Conservation (phyloP, 2,329 filamentous ascomycete species). For the Sporothrix curviconia region DNA sequence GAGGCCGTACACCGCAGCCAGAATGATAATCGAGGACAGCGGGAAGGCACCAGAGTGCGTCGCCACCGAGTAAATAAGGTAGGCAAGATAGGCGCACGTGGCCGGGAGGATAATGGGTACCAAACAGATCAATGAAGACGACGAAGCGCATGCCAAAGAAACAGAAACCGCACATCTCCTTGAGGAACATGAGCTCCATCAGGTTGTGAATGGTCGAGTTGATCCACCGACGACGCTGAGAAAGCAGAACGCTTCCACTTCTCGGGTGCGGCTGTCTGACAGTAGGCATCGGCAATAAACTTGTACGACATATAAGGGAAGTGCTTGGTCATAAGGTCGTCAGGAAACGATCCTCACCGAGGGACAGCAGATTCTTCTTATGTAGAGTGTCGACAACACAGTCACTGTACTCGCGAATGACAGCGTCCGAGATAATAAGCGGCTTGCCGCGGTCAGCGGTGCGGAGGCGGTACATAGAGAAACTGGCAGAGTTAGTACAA, state of each 20-base stretch:
- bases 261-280: constrained; percentile 87
- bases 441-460: constrained; percentile 92
- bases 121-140: constrained; percentile 87
- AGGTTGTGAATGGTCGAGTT: constrained; percentile 98
- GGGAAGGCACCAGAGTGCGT: constrained; percentile 69
- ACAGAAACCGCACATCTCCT: constrained; percentile 97
- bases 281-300: constrained; percentile 88
- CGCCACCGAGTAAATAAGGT: constrained; percentile 75
- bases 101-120: constrained; percentile 88
- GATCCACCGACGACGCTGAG: constrained; percentile 98
- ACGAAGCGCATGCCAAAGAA: constrained; percentile 98
- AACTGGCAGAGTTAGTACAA: constrained; percentile 50
- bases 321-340: constrained; percentile 98
- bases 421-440: constrained; percentile 81
- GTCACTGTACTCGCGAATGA: constrained; percentile 84
- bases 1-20: constrained; percentile 88
- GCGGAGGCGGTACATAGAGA: constrained; percentile 95
- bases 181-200: constrained; percentile 79
- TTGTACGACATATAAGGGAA: constrained; percentile 96
- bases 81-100: constrained; percentile 78
- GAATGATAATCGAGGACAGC: constrained; percentile 77
- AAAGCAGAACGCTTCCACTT: constrained; percentile 89
- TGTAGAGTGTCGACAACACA: constrained; percentile 90
- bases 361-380: constrained; percentile 88
- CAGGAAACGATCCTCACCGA: constrained; percentile 94